Base-by-base conservation (phyloP, 1,284 basidiomycete species). In the Peniophora sp. region DNA sequence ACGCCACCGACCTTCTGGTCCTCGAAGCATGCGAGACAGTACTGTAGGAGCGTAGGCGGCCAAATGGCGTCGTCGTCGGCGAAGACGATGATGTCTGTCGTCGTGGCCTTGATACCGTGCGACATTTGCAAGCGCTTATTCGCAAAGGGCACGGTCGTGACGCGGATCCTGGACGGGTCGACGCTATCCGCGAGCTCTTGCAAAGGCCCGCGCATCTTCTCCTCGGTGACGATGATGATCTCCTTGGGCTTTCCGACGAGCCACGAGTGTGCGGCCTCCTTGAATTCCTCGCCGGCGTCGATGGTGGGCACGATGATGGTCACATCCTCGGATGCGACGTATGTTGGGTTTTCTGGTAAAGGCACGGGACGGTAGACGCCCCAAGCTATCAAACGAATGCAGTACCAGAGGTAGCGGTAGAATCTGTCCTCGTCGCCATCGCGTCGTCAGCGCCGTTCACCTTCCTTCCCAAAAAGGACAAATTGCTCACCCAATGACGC, bases 291-390 rank as follows among this genome's bases (percentile, higher is more conserved):
- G 47, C 92, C 92, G 12, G 92, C 92, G 64, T 96, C 92, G 63
- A 96, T 95, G 56, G 92, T 95, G 36, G 92, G 92, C 2, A 95
- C 92, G 56, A 96, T 92, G 64, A 94, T 93, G 24, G 92, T 95
- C 58, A 96, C 92, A 75, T 96, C 92, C 67, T 95, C 92, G 3
- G 79, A 76, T 47, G 92, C 88, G 59, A 87, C 71, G 67, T 94
- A 96, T 17, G 92, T 94, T 0, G 92, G 91, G 62, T 89, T 87
- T 69, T 86, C 80, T 47, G 92, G 92, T 14, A 93, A 71, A 1
- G 91, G 91, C 51, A 95, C 83, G 20, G 91, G 91, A 53, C 83
- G 79, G 70, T 94, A 95, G 25, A 84, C 79, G 58, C 76, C 74
- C 24, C 80, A 78, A 16, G 91, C 92, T 34, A 79, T 69, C 45